phyloP scores from a whole-genome alignment of 345 rosid genomes.

The Fremontodendron californicum region DNA sequence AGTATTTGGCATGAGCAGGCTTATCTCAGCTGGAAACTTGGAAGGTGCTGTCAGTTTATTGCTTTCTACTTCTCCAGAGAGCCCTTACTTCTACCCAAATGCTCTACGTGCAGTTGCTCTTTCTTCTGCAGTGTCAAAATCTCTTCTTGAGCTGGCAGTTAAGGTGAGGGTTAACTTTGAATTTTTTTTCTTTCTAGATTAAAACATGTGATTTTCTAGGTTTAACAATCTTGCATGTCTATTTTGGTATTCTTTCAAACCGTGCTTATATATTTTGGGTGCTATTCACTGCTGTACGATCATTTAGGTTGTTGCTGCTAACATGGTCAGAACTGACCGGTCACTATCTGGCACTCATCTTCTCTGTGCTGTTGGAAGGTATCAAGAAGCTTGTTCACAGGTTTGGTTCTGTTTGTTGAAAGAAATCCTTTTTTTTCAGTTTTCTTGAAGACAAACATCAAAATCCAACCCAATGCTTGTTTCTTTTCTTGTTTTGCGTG shows the following conservation, averaged over 20 bases:
- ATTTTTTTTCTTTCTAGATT: background rate
- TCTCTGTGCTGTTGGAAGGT: slow-evolving; percentile 93
- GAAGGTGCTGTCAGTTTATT: slow-evolving; percentile 95
- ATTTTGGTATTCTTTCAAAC: background rate
- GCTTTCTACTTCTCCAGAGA: slow-evolving; percentile 89
- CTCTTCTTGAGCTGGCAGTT: slow-evolving; percentile 94
- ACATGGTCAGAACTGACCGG: slow-evolving; percentile 89
- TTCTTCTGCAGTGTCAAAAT: slow-evolving; percentile 89
- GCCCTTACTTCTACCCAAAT: slow-evolving; percentile 84
- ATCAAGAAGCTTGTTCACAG: slow-evolving; percentile 99
- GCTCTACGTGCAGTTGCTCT: slow-evolving; percentile 97
- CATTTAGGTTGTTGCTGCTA: slow-evolving; percentile 90
- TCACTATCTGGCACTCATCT: slow-evolving; percentile 92
- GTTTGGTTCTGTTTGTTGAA: slow-evolving; percentile 35
- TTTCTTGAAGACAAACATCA: background rate
- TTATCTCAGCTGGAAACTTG: slow-evolving; percentile 83
- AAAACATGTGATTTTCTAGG: background rate
- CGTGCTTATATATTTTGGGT: background rate
- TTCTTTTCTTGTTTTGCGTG: background rate
- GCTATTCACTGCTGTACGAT: slow-evolving; percentile 14
- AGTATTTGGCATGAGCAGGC: slow-evolving; percentile 45
- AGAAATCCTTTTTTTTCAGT: background rate
- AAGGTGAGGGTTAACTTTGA: slow-evolving; percentile 47
- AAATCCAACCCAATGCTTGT: background rate
- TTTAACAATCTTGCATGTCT: background rate